Base-by-base conservation (phyloP, 2,329 filamentous ascomycete species). In the Aspergillus eucalypticola region DNA sequence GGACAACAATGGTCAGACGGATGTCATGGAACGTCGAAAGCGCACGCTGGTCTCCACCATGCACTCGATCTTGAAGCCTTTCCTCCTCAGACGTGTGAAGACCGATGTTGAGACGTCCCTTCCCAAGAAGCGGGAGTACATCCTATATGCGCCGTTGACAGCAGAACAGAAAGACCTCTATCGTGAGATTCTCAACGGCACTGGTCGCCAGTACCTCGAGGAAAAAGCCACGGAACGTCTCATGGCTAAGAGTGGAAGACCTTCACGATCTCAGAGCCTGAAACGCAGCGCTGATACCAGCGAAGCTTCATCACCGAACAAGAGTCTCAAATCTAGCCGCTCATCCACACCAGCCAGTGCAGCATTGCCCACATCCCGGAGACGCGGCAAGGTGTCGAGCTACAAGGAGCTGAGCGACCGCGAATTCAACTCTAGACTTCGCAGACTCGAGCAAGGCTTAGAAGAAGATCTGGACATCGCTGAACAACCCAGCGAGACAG, bases 111-210 rank as follows among this genome's bases (percentile, higher is more conserved):
- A 96, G 57, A 88, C 88, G 2, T 86, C 92, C 51, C 82, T 99
- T n/a, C 95, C 95, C 0, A 96, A 94, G 77, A 99, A 99, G 80
- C 86, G 95, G 27, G 95, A 99, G 74, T 99, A 99, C 66, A 90
- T 99, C 3, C 80, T 99, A 0, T 98, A 95, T 69, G 95, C 95
- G 0, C 95, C 95, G 0, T 87, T 99, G 77, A 96, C 92, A 0
- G 85, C 88, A 23, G 92, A 95, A 66, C 95, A 99, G 72, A 91
- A 92, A 2, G 94, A 97, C 59, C 78, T 99, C 0, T 99, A 99
- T 71, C 85, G 93, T 27, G 85, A 90, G 15, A 96, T 94, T 60
- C 79, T 98, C 0, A 92, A 96, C 67, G 87, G 90, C 55, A 96
- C 93, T 2, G 78, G 78, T 17, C 75, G 81, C 38, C 71, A 77